These are phyloP conservation scores for Gloeopeniophorella convolvens DNA, from an alignment of 768 basidiomycete genomes.

Conservation along the genomic window DNA sequence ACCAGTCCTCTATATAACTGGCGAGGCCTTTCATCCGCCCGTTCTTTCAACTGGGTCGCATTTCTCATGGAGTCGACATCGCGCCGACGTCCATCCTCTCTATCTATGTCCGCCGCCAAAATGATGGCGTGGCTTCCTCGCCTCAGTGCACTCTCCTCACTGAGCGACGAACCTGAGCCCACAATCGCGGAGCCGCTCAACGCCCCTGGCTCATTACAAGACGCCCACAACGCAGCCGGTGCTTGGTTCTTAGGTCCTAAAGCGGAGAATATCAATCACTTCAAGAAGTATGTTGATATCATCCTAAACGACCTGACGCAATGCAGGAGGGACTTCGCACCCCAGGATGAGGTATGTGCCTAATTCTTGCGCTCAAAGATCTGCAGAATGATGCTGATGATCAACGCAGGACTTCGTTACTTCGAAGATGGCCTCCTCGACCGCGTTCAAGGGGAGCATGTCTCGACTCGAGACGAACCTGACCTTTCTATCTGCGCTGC, in stretches of 20 bases:
- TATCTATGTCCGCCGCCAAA: neutral
- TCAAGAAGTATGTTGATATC: conserved; percentile 25
- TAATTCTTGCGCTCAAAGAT: neutral
- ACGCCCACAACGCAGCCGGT: conserved; percentile 25
- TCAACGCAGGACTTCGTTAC: conserved; percentile 23
- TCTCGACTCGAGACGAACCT: conserved; percentile 21
- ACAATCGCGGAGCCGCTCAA: neutral
- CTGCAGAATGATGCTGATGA: neutral
- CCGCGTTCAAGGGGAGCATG: conserved; percentile 22
- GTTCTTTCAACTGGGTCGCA: neutral
- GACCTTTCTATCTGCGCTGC: conserved; percentile 17
- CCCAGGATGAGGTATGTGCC: conserved; percentile 27
- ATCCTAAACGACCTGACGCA: conserved; percentile 24
- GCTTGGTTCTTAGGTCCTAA: conserved; percentile 37
- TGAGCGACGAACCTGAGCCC: neutral
- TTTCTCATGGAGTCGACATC: neutral
- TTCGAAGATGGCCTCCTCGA: conserved; percentile 16
- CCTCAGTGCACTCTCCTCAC: neutral
- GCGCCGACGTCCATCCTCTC: neutral
- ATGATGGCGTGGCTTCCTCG: conserved; percentile 6
- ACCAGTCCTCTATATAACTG: too few relatives aligned
- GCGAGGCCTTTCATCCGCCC: neutral
- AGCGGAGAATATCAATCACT: conserved; percentile 31
- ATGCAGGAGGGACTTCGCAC: conserved; percentile 26
- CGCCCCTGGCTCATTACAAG: conserved; percentile 4